Base-by-base conservation (phyloP, 176 grass and related monocot species). In the Dendrocalamus sinicus region DNA sequence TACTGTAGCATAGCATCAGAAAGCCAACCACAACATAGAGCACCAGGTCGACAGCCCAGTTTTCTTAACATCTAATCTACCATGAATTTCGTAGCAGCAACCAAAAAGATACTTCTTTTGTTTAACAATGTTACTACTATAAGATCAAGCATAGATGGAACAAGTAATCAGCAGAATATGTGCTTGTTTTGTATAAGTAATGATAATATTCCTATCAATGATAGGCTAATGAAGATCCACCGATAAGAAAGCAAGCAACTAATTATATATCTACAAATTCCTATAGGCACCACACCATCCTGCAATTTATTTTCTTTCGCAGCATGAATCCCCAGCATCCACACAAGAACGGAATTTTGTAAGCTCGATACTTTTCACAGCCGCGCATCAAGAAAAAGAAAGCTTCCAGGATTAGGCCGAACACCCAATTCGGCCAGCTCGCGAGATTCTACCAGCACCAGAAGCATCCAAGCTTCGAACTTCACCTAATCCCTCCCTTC, bases 381-480 rank as follows among this genome's bases (percentile, higher is more conserved):
- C 82, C 30, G 14, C 15, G 8, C 15, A 62, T 77, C 23, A 23
- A 5, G 37, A 45, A 7, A 90, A 77, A 37, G 73, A 77, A 48
- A 82, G 35, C 73, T 90, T 90, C 88, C 65, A 41, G 37, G 84
- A 77, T 71, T 72, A 67, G 20, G 67, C 51, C 6, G 43, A 54
- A 53, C 72, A 13, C 32, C 60, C 28, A 32, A 70, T 80, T 84
- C 30, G 22, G 70, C 52, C 81, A 87, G 75, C 75, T 32, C 12
- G 35, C 64, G 69, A 63, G 75, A 91, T 84, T 91, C 75, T 79
- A 75, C 17, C 85, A 53, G 67, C 57, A 17, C 23, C 69, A 79
- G 62, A 87, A 88, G 85, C 85, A 80, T 80, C 68, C 45, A 69
- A 78, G 20, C 75, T 48, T 81, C n/a, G 11, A 37, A 50, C 58